A percentile compares a stretch with the other conserved stretches of the same genome.
These are phyloP conservation scores for Desmodesmus armatus DNA, from an alignment of 139 green algal species.

Conservation along the genomic window DNA sequence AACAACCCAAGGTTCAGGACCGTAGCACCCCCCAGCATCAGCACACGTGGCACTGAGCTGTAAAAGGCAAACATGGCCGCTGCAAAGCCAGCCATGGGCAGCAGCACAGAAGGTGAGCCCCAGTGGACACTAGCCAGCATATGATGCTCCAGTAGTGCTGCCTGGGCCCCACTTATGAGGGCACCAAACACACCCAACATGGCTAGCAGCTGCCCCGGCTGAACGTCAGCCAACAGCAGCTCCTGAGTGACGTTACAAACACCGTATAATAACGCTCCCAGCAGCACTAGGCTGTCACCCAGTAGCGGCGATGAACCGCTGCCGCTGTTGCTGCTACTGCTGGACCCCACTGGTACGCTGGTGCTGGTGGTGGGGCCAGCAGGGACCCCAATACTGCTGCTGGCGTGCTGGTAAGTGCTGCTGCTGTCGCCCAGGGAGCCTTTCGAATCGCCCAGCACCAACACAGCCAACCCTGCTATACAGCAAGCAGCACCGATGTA, in stretches of 20 bases:
- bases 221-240: slow-evolving; percentile 56
- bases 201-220: slow-evolving; percentile 56
- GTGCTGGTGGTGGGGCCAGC: not conserved
- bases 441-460: slow-evolving; percentile 61
- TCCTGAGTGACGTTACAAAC: slow-evolving; percentile 76
- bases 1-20: slow-evolving; percentile 87
- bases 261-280: slow-evolving; percentile 76
- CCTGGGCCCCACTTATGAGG: slow-evolving; percentile 57
- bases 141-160: slow-evolving; percentile 48
- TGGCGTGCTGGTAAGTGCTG: not conserved
- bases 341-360: not conserved
- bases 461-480: slow-evolving; percentile 68
- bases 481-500: slow-evolving; percentile 70
- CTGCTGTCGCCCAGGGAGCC: not conserved
- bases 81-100: slow-evolving; percentile 61
- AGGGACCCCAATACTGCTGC: not conserved
- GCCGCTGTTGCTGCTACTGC: slow-evolving; percentile 8
- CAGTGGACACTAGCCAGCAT: slow-evolving; percentile 4
- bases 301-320: slow-evolving; percentile 58
- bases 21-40: slow-evolving; percentile 66
- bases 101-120: not conserved
- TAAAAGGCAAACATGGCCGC: slow-evolving; percentile 77
- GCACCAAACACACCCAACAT: slow-evolving; percentile 67
- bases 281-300: slow-evolving; percentile 80
- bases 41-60: slow-evolving; percentile 64